These are phyloP conservation scores for Thelonectria blattea DNA, from an alignment of 2,329 filamentous ascomycete species.

Conservation along the genomic window DNA sequence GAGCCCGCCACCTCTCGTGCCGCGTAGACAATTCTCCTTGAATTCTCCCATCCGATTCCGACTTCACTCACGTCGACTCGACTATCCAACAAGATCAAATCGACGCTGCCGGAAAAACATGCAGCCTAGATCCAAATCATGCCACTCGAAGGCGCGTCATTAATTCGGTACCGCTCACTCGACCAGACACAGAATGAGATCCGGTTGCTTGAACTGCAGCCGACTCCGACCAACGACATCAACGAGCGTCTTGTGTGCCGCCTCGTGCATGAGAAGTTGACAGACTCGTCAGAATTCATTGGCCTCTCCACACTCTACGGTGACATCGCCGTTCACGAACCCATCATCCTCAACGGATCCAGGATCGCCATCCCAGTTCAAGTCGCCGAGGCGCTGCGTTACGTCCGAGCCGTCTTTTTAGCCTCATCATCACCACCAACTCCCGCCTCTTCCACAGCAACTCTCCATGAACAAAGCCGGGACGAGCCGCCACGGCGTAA, in stretches of 20 bases:
- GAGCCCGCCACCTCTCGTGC: not conserved
- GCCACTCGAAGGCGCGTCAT: conserved; percentile 28
- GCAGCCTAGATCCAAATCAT: conserved; percentile 23
- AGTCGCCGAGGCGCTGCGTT: conserved; percentile 29
- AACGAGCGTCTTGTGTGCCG: conserved; percentile 31
- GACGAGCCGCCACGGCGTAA: not conserved
- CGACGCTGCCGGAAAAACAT: conserved; percentile 13
- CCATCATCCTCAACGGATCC: conserved; percentile 25
- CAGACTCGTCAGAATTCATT: conserved; percentile 30
- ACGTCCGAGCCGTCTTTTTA: conserved; percentile 33
- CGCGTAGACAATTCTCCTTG: not conserved
- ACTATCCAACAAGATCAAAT: not conserved
- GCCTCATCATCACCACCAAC: conserved; percentile 18
- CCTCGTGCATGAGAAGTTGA: conserved; percentile 27
- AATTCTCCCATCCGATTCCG: not conserved
- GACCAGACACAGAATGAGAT: conserved; percentile 24
- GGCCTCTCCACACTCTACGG: conserved; percentile 33
- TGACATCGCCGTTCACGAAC: conserved; percentile 28
- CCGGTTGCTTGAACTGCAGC: conserved; percentile 32
- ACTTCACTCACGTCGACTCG: not conserved
- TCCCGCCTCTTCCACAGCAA: conserved; percentile 15
- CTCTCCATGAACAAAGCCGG: conserved; percentile 18
- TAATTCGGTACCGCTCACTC: conserved; percentile 31
- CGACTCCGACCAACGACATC: conserved; percentile 27
- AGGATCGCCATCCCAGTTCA: conserved; percentile 26